Conservation (phyloP, 192 early-diverging fungal species). For the Backusella morwellensis region DNA sequence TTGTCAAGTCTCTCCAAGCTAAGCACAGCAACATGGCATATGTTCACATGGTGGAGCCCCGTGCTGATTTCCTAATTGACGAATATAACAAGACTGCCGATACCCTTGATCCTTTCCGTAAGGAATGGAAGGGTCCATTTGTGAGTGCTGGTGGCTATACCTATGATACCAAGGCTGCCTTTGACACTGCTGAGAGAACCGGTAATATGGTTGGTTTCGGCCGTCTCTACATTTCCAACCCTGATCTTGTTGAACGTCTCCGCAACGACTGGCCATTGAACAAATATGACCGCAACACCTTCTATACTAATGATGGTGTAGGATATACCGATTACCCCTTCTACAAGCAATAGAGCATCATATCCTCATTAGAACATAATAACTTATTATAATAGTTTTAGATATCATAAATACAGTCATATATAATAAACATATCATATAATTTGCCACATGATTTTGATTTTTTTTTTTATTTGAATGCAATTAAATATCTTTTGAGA, state of each 20-base stretch:
- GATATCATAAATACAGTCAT: neutral
- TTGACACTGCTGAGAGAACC: slow-evolving; percentile 14
- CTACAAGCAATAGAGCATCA: neutral
- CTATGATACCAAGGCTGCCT: neutral
- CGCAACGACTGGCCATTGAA: slow-evolving; percentile 21
- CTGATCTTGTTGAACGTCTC: slow-evolving; percentile 27
- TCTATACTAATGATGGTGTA: slow-evolving; percentile 6
- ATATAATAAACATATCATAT: neutral
- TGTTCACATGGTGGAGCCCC: slow-evolving; percentile 26
- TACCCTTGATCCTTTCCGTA: slow-evolving; percentile 14
- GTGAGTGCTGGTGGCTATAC: slow-evolving; percentile 24
- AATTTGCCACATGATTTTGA: neutral
- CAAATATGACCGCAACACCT: slow-evolving; percentile 26
- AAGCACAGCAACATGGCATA: slow-evolving; percentile 27
- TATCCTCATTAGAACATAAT: neutral
- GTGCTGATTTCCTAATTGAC: neutral
- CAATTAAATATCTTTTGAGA: too few relatives aligned
- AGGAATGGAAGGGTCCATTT: slow-evolving; percentile 15
- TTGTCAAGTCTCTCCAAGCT: slow-evolving; percentile 13
- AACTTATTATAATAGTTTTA: neutral
- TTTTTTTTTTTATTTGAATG: neutral
- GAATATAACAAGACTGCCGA: neutral
- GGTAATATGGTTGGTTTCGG: slow-evolving; percentile 33
- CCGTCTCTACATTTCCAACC: slow-evolving; percentile 29
- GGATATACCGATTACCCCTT: slow-evolving; percentile 17